Conservation (phyloP, 106 monocot genomes). For the Posidonia australis region DNA sequence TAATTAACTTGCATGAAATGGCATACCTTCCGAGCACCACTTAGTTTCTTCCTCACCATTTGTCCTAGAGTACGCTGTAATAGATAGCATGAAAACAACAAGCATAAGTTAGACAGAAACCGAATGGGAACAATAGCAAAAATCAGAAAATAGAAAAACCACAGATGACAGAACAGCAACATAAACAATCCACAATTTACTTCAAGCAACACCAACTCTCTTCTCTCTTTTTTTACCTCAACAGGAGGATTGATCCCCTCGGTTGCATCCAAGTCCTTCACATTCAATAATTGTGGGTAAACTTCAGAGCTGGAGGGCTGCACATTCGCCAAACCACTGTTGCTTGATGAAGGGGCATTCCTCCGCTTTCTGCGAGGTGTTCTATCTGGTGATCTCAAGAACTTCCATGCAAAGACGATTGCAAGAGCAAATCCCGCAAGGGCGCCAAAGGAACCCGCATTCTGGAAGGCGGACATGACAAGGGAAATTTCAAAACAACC, state of each 20-base stretch:
- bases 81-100: slow-evolving; percentile 2
- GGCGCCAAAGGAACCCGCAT: slow-evolving; percentile 23
- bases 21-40: background rate
- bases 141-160: background rate
- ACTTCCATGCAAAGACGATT: slow-evolving; percentile 26
- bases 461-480: slow-evolving; percentile 5
- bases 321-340: slow-evolving; percentile 5
- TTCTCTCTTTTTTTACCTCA: slow-evolving; percentile 7
- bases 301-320: slow-evolving; percentile 11
- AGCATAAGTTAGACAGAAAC: background rate
- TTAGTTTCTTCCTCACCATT: slow-evolving; percentile 2
- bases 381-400: slow-evolving; percentile 15
- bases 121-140: background rate
- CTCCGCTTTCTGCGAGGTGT: slow-evolving; percentile 13
- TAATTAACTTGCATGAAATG: background rate
- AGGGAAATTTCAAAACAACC: background rate
- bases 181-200: background rate
- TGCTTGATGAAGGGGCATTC: slow-evolving; percentile 12
- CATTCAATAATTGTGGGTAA: slow-evolving; percentile 2
- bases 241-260: slow-evolving; percentile 1
- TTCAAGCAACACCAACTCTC: background rate
- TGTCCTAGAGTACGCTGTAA: background rate
- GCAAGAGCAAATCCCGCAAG: slow-evolving; percentile 27
- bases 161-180: background rate
- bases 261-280: slow-evolving; percentile 4